phyloP scores from a whole-genome alignment of 495 filamentous ascomycete genomes.

The Immersiella caudata region DNA sequence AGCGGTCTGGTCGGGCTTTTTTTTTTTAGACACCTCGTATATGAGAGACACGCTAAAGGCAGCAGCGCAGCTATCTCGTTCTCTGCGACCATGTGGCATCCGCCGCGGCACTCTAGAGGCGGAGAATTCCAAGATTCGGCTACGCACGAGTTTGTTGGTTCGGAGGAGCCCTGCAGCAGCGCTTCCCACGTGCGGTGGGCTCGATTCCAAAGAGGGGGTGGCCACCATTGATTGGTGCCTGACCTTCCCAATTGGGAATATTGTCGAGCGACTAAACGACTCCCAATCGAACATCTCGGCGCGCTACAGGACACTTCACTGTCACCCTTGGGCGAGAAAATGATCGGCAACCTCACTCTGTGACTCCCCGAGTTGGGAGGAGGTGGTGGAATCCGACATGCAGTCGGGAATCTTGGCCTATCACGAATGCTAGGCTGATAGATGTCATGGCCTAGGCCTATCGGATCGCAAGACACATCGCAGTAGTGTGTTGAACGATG shows the following conservation, averaged over 20 bases:
- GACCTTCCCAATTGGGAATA: background rate
- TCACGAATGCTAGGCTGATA: background rate
- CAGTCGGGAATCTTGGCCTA: background rate
- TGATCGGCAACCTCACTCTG: background rate
- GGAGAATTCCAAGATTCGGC: conserved; percentile 1
- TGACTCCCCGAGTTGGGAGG: background rate
- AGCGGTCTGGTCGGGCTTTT: background rate
- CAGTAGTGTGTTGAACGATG: background rate
- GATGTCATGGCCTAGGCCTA: background rate
- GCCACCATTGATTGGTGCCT: background rate
- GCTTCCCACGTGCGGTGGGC: background rate
- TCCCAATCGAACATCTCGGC: background rate
- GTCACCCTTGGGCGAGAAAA: background rate
- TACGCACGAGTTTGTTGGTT: background rate
- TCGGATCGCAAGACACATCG: background rate
- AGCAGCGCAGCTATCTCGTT: background rate
- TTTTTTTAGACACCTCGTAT: background rate
- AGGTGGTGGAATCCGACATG: background rate
- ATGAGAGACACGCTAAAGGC: background rate
- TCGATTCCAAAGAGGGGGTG: background rate
- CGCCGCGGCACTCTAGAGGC: background rate
- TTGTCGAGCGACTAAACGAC: background rate
- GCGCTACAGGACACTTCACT: background rate
- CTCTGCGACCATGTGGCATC: background rate
- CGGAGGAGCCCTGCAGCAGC: background rate